These are phyloP conservation scores for Leccinum arenicola DNA, from an alignment of 768 basidiomycete genomes.

Conservation along the genomic window DNA sequence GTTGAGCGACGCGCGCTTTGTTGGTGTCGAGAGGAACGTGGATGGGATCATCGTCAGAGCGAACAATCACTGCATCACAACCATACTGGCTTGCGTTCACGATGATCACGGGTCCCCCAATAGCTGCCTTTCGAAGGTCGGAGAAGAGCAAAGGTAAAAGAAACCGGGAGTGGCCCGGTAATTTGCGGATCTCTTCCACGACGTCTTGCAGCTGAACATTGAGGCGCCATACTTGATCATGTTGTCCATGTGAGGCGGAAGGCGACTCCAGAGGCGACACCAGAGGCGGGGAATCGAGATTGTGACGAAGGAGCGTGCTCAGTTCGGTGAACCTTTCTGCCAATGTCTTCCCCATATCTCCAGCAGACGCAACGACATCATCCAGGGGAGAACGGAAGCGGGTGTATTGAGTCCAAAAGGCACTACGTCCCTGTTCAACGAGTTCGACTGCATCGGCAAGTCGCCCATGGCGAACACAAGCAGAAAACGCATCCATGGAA, in stretches of 20 bases:
- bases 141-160: slow-evolving; percentile 19
- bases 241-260: neutral
- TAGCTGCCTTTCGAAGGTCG: slow-evolving; percentile 15
- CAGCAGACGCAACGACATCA: neutral
- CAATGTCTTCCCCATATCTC: neutral
- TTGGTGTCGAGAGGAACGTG: slow-evolving; percentile 2
- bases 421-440: slow-evolving; percentile 25
- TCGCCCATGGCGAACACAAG: slow-evolving; percentile 8
- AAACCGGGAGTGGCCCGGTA: slow-evolving; percentile 24
- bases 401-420: slow-evolving; percentile 19
- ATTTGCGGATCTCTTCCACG: slow-evolving; percentile 15
- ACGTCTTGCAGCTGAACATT: neutral
- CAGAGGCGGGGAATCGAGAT: slow-evolving; percentile 1
- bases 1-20: neutral
- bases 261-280: too few species aligned
- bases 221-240: slow-evolving; percentile 3
- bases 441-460: slow-evolving; percentile 27
- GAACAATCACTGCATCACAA: slow-evolving; percentile 35
- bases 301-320: slow-evolving; percentile 2
- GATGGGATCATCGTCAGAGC: neutral
- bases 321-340: slow-evolving; percentile 1
- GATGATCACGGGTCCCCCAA: slow-evolving; percentile 29
- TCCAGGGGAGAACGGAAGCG: slow-evolving; percentile 11
- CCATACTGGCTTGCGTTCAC: slow-evolving; percentile 28
- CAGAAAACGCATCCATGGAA: slow-evolving; percentile 9